Evolutionary conservation across 2,329 filamentous ascomycete species (phyloP).

Genomic region (Stagonosporopsis chrysanthemi): DNA sequence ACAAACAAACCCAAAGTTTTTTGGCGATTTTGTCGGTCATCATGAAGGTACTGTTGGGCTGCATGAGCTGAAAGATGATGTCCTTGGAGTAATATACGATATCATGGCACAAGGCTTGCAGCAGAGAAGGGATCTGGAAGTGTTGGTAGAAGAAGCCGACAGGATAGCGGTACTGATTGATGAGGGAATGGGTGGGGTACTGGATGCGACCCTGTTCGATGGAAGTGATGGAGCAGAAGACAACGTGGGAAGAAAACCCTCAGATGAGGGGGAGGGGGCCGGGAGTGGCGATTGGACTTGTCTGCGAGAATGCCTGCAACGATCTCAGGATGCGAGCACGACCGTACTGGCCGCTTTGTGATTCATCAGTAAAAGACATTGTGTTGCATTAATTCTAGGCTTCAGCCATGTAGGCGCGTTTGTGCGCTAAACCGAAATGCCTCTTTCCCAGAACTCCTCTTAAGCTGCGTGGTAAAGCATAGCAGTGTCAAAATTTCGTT

Average conservation of each 20-base stretch:
- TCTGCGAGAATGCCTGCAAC: neutral
- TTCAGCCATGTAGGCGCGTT: slow-evolving; percentile 1
- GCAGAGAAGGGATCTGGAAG: neutral
- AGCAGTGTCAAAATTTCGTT: slow-evolving; percentile 5
- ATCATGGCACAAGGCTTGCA: neutral
- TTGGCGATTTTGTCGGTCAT: neutral
- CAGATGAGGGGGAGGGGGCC: neutral
- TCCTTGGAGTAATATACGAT: neutral
- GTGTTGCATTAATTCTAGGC: neutral
- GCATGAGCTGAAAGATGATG: neutral
- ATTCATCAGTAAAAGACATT: neutral
- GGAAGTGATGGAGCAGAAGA: neutral
- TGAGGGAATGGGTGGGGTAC: neutral
- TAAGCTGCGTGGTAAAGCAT: slow-evolving; percentile 8
- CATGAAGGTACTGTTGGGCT: slow-evolving; percentile 3
- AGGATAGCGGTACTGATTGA: slow-evolving; percentile 4
- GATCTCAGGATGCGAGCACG: too few relatives aligned
- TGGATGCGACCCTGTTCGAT: neutral
- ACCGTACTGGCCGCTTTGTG: neutral
- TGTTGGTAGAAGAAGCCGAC: neutral
- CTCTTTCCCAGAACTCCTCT: slow-evolving; percentile 9
- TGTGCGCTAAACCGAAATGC: slow-evolving; percentile 1
- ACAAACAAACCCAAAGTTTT: neutral
- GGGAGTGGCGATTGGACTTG: neutral
- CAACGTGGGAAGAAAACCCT: neutral